These are phyloP conservation scores for Takakia lepidozioides DNA, from an alignment of 225 moss, liverwort and hornwort species.

Conservation along the genomic window DNA sequence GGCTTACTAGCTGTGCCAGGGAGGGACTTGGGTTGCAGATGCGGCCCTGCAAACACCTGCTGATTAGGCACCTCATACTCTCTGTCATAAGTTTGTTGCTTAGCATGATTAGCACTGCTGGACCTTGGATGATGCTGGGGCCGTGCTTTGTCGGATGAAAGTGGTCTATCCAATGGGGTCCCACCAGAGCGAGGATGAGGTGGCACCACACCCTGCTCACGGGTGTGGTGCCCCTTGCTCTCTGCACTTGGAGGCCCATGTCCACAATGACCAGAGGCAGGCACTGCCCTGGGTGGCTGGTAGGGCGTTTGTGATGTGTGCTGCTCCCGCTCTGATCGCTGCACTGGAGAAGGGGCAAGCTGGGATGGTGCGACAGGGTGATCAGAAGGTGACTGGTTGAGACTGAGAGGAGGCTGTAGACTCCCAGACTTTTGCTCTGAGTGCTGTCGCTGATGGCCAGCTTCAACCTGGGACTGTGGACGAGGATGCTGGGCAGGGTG, in stretches of 20 bases:
- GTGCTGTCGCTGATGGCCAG: conserved; percentile 27
- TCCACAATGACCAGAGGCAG: conserved; percentile 21
- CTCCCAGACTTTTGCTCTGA: conserved; percentile 41
- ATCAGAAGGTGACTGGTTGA: conserved; percentile 27
- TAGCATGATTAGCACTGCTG: conserved; percentile 25
- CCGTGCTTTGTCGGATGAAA: conserved; percentile 18
- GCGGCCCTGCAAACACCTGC: conserved; percentile 10
- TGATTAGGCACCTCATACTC: conserved; percentile 27
- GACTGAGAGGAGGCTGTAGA: conserved; percentile 40
- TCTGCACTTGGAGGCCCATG: conserved; percentile 20
- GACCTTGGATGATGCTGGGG: conserved; percentile 30
- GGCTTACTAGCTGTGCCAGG: conserved; percentile 10
- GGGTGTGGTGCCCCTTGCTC: conserved; percentile 19
- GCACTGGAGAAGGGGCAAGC: conserved; percentile 1
- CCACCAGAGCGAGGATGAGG: conserved; percentile 21
- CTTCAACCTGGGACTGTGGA: conserved; percentile 20
- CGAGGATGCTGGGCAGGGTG: conserved; percentile 11
- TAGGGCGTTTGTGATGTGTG: conserved; percentile 36
- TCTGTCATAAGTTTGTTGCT: conserved; percentile 31
- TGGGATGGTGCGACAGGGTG: conserved; percentile 4
- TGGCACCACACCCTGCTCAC: conserved; percentile 19
- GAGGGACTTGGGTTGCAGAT: conserved; percentile 26
- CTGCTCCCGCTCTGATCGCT: conserved; percentile 31
- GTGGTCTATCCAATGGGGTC: conserved; percentile 13
- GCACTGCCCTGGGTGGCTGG: conserved; percentile 42